Evolutionary conservation across 2,329 filamentous ascomycete genomes (phyloP).

Genomic region (Akanthomyces lecanii): DNA sequence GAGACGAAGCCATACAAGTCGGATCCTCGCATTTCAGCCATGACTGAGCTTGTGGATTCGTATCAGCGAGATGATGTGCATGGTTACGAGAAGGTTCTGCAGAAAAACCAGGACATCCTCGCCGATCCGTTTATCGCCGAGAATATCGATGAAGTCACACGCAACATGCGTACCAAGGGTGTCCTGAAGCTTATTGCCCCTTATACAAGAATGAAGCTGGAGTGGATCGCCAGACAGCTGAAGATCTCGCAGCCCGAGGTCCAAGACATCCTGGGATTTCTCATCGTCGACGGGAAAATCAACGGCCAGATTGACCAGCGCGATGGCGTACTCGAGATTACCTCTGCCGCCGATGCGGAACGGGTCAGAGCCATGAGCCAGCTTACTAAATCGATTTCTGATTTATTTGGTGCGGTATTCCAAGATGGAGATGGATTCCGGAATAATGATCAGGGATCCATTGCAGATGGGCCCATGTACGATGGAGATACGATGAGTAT

Average conservation of each 20-base stretch:
- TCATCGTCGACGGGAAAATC: slow-evolving; percentile 88
- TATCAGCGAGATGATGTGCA: slow-evolving; percentile 96
- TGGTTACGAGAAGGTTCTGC: slow-evolving; percentile 81
- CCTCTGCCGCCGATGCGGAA: slow-evolving; percentile 67
- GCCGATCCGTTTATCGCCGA: slow-evolving; percentile 95
- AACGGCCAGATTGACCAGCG: slow-evolving; percentile 87
- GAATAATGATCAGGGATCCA: slow-evolving; percentile 22
- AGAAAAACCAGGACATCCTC: slow-evolving; percentile 82
- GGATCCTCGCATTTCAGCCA: slow-evolving; percentile 89
- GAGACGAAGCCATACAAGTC: slow-evolving; percentile 98
- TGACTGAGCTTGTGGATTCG: slow-evolving; percentile 95
- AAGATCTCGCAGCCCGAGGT: slow-evolving; percentile 83
- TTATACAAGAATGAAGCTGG: slow-evolving; percentile 85
- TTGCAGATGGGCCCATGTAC: slow-evolving; percentile 28
- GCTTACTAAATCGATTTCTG: slow-evolving; percentile 66
- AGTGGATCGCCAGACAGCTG: slow-evolving; percentile 83
- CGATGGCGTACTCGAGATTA: slow-evolving; percentile 76
- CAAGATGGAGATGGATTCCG: slow-evolving; percentile 71
- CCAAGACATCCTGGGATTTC: slow-evolving; percentile 89
- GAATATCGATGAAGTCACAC: slow-evolving; percentile 97
- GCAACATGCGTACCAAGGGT: slow-evolving; percentile 96
- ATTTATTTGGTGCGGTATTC: slow-evolving; percentile 68
- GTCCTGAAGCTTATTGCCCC: slow-evolving; percentile 90
- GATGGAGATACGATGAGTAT: slow-evolving; percentile 7
- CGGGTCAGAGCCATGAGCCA: slow-evolving; percentile 68